Conservation (phyloP, 495 filamentous ascomycete species). For the Astrothelium macrocarpum region DNA sequence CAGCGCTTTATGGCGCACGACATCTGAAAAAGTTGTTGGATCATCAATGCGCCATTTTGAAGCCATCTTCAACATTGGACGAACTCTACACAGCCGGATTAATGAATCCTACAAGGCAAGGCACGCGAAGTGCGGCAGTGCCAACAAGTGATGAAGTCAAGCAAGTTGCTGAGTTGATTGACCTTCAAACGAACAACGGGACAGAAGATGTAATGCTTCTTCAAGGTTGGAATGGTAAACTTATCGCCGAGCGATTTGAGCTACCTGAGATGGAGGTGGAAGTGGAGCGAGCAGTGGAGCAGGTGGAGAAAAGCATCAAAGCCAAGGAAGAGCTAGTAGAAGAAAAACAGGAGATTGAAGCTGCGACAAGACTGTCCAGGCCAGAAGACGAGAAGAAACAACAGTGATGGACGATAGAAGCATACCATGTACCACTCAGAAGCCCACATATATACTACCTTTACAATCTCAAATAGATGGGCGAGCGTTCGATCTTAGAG, state of each 20-base stretch:
- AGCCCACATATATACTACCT: not conserved
- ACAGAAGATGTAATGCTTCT: slow-evolving; percentile 34
- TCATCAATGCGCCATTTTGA: slow-evolving; percentile 53
- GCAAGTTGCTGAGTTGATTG: slow-evolving; percentile 56
- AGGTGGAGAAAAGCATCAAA: slow-evolving; percentile 55
- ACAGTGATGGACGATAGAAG: not conserved
- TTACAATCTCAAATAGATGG: not conserved
- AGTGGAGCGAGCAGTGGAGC: slow-evolving; percentile 78
- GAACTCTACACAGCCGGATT: slow-evolving; percentile 50
- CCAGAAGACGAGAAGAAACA: not conserved
- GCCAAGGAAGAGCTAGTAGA: slow-evolving; percentile 41
- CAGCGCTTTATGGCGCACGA: slow-evolving; percentile 69
- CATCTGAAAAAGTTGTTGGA: slow-evolving; percentile 73
- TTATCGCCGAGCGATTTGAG: slow-evolving; percentile 33
- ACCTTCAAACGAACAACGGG: slow-evolving; percentile 32
- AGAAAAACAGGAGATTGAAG: slow-evolving; percentile 34
- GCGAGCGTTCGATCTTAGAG: too few species aligned
- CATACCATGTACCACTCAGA: not conserved
- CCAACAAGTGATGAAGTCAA: slow-evolving; percentile 28
- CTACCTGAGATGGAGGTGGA: slow-evolving; percentile 79
- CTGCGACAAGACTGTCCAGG: not conserved
- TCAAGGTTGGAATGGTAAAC: slow-evolving; percentile 35
- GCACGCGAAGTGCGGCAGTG: slow-evolving; percentile 24
- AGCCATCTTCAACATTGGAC: slow-evolving; percentile 58
- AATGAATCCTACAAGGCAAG: slow-evolving; percentile 26